Evolutionary conservation across 2,329 filamentous ascomycete genomes (phyloP).

Genomic region (Ceratocystis diversiconidia): DNA sequence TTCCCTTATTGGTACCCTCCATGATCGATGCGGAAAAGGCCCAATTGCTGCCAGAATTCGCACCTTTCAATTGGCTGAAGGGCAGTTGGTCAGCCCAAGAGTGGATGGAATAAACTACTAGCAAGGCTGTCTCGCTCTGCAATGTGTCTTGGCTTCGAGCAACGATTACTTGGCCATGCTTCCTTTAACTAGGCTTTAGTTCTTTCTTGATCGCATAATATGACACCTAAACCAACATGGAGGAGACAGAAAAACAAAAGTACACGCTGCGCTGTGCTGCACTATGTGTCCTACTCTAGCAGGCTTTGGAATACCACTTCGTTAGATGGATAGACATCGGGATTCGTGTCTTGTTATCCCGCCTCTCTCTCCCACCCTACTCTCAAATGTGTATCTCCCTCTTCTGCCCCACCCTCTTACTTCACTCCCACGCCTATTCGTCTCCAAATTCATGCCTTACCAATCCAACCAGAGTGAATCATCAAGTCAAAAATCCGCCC

Average conservation of each 20-base stretch:
- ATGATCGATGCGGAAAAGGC: not conserved
- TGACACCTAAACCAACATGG: no score
- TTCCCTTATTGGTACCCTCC: not conserved
- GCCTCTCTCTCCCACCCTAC: not conserved
- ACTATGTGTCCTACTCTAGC: not conserved
- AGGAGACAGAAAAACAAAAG: no score
- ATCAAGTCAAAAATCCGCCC: conserved; percentile 88
- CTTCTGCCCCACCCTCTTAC: not conserved
- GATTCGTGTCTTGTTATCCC: not conserved
- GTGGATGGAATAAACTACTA: no score
- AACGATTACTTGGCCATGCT: no score
- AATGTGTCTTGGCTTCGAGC: no score
- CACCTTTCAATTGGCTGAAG: no score
- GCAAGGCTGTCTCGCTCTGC: no score
- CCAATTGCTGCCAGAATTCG: no score
- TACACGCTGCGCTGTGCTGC: no score
- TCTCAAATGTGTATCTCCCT: not conserved
- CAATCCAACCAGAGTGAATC: conserved; percentile 82
- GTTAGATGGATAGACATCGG: not conserved
- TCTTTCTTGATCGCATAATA: no score
- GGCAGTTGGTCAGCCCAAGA: no score
- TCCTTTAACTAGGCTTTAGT: no score
- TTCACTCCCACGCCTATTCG: not conserved
- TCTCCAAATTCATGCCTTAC: conserved; percentile 46
- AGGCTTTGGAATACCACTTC: not conserved